A percentile compares a stretch with the other conserved stretches of the same genome.
Evolutionary conservation across 148 eudicot genomes (phyloP).

Genomic region (Chenopodium berlandieri): DNA sequence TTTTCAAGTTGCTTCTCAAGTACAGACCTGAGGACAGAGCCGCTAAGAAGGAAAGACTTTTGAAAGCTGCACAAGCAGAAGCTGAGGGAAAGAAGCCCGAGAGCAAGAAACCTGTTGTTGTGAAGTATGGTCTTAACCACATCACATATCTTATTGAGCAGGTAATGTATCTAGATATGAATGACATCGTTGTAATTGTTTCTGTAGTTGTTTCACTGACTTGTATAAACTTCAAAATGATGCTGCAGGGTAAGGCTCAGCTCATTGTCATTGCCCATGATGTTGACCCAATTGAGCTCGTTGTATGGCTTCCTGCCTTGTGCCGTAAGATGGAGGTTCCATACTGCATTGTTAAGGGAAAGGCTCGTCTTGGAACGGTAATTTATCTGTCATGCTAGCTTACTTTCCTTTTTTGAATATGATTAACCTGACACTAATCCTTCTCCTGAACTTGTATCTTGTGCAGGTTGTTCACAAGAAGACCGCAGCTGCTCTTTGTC

Average conservation of each 20-base stretch:
- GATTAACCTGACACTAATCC: not conserved
- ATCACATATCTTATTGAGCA: constrained; percentile 86
- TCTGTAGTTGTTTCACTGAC: no score
- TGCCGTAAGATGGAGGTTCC: constrained; percentile 97
- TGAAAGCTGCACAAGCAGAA: constrained; percentile 88
- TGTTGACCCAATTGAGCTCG: constrained; percentile 93
- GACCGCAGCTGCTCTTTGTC: constrained; percentile 67
- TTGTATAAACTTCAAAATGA: not conserved
- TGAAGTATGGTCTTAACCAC: constrained; percentile 90
- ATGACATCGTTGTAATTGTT: not conserved
- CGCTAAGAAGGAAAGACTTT: constrained; percentile 78
- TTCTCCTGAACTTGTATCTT: not conserved
- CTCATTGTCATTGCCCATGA: constrained; percentile 95
- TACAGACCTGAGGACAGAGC: constrained; percentile 88
- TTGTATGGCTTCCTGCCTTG: constrained; percentile 91
- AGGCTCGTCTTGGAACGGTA: constrained; percentile 83
- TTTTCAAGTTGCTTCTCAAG: constrained; percentile 83
- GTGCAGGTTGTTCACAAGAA: constrained; percentile 84
- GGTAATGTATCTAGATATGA: constrained; percentile 29
- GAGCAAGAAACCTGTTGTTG: constrained; percentile 82
- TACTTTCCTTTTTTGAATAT: not conserved
- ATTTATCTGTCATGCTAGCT: not conserved
- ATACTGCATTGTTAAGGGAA: constrained; percentile 94
- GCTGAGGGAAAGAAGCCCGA: constrained; percentile 79
- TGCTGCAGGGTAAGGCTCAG: constrained; percentile 78